phyloP scores from a whole-genome alignment of 192 early-diverging fungal species.

The Dimargaris verticillata region DNA sequence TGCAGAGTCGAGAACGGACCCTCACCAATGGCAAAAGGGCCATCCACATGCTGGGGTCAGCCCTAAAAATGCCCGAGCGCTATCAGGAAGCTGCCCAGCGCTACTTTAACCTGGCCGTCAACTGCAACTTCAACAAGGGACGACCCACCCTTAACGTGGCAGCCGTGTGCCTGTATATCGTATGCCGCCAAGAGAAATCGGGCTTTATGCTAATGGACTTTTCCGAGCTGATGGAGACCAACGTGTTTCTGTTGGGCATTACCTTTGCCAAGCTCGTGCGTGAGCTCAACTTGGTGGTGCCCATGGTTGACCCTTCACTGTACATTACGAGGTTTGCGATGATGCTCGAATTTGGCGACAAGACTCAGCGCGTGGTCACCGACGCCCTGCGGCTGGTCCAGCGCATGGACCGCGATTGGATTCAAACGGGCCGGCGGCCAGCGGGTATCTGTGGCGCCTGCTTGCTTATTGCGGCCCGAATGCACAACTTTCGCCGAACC shows the following conservation, averaged over 20 bases:
- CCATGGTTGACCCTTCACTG: conserved; percentile 79
- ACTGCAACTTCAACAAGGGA: conserved; percentile 68
- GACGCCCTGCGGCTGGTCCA: conserved; percentile 70
- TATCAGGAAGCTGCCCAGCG: conserved; percentile 69
- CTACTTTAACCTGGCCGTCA: conserved; percentile 69
- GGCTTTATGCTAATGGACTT: conserved; percentile 94
- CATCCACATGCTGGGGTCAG: conserved; percentile 57
- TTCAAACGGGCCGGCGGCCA: conserved; percentile 71
- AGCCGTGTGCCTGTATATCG: conserved; percentile 82
- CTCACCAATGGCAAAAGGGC: conserved; percentile 43
- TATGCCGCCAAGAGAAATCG: conserved; percentile 68
- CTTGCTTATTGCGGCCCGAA: conserved; percentile 72
- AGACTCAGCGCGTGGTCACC: conserved; percentile 51
- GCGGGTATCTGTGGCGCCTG: conserved; percentile 90
- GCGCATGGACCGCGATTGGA: conserved; percentile 92
- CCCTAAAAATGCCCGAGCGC: conserved; percentile 51
- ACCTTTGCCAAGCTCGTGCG: conserved; percentile 65
- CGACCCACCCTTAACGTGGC: conserved; percentile 57
- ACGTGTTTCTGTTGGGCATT: conserved; percentile 76
- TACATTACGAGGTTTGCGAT: conserved; percentile 85
- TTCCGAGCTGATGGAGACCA: conserved; percentile 63
- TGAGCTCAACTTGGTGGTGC: conserved; percentile 40
- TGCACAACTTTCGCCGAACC: conserved; percentile 78
- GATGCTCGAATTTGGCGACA: conserved; percentile 79
- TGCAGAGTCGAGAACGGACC: conserved; percentile 53